Conservation (phyloP, 2,329 filamentous ascomycete genomes). For the Grosmannia huntii region DNA sequence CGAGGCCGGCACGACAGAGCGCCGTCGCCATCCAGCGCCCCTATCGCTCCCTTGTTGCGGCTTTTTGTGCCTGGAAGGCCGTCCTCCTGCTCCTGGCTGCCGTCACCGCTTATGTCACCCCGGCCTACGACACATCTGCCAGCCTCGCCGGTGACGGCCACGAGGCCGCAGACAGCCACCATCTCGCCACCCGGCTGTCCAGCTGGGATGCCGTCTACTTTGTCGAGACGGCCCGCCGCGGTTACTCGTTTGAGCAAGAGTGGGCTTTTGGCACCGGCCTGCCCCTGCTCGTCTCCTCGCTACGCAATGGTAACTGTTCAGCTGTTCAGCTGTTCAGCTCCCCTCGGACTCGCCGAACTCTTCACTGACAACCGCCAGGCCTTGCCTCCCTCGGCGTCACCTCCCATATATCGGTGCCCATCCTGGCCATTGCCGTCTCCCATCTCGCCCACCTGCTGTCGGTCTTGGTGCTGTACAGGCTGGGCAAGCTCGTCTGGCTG, state of each 20-base stretch:
- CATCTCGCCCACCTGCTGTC: slow-evolving; percentile 67
- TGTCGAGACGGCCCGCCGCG: slow-evolving; percentile 45
- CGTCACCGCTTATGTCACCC: slow-evolving; percentile 33
- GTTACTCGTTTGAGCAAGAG: slow-evolving; percentile 67
- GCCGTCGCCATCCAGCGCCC: not conserved
- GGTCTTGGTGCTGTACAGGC: slow-evolving; percentile 24
- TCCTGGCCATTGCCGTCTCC: slow-evolving; percentile 54
- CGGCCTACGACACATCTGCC: slow-evolving; percentile 66
- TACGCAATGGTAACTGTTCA: slow-evolving; percentile 24
- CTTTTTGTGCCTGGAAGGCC: slow-evolving; percentile 54
- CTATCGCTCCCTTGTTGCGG: slow-evolving; percentile 3
- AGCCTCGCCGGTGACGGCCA: slow-evolving; percentile 23
- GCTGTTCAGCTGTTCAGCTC: not conserved
- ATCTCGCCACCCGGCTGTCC: slow-evolving; percentile 41
- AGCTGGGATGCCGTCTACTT: slow-evolving; percentile 80
- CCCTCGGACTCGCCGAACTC: not conserved
- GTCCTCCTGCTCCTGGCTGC: slow-evolving; percentile 51
- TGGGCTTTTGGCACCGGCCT: slow-evolving; percentile 60
- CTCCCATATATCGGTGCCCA: slow-evolving; percentile 7
- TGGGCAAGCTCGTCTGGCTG: slow-evolving; percentile 10
- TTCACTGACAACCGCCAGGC: not conserved
- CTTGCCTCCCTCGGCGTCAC: not conserved
- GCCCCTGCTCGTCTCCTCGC: slow-evolving; percentile 26
- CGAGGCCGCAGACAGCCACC: slow-evolving; percentile 8
- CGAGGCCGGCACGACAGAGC: not conserved